Percentiles rank a stretch among this genome's conserved stretches.
Conservation (phyloP, 108 stramenopile genomes). For the Cyclotella baltica region DNA sequence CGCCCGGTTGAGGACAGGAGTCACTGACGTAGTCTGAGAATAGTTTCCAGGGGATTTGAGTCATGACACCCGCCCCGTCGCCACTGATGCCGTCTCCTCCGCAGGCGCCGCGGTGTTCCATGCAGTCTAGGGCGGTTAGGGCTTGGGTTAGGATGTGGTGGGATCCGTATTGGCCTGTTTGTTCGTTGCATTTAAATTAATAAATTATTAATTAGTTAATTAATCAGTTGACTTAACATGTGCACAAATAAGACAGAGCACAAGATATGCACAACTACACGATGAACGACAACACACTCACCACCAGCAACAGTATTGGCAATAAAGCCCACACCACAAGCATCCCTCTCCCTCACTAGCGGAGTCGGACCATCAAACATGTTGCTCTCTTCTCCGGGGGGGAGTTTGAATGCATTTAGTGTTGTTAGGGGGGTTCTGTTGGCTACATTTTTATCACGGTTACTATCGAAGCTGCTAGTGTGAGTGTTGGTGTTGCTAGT, state of each 20-base stretch:
- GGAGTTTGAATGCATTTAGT: slow-evolving; percentile 38
- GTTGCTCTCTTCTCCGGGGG: slow-evolving; percentile 56
- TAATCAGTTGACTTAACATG: background rate
- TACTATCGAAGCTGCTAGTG: no score
- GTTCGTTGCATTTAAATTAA: background rate
- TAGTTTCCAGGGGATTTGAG: slow-evolving; percentile 95
- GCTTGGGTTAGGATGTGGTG: slow-evolving; percentile 80
- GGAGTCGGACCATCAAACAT: slow-evolving; percentile 88
- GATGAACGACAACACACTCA: slow-evolving; percentile 29
- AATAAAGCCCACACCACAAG: slow-evolving; percentile 98
- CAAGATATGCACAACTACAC: background rate
- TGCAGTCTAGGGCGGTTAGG: slow-evolving; percentile 82
- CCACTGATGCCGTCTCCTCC: slow-evolving; percentile 90
- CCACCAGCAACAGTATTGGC: slow-evolving; percentile 81
- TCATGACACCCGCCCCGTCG: slow-evolving; percentile 96
- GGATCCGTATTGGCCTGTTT: slow-evolving; percentile 71
- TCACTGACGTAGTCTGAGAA: slow-evolving; percentile 72
- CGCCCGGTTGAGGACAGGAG: slow-evolving; percentile 78
- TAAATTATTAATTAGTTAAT: background rate
- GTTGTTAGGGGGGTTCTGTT: background rate
- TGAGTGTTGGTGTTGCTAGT: background rate
- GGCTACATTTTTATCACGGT: no score
- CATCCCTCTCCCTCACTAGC: slow-evolving; percentile 91
- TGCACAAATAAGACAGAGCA: background rate
- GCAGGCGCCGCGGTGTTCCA: slow-evolving; percentile 91